These are phyloP conservation scores for Acanthamoeba royreba DNA, from an alignment of 208 protist species.

Conservation along the genomic window DNA sequence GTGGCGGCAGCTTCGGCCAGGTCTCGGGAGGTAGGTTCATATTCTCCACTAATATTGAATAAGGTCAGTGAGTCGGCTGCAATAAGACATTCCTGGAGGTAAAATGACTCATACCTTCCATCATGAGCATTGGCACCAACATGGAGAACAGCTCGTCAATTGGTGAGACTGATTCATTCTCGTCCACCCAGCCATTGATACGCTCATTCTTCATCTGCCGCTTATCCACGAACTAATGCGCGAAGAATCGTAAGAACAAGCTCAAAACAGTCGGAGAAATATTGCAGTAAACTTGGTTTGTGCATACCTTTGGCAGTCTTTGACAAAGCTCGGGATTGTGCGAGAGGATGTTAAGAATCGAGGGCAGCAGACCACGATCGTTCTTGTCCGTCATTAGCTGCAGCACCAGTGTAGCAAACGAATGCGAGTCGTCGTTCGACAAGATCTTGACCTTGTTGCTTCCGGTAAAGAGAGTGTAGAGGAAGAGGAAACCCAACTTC, in stretches of 20 bases:
- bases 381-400: conserved; percentile 45
- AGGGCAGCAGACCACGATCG: conserved; percentile 17
- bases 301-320: conserved; percentile 38
- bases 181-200: conserved; percentile 47
- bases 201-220: conserved; percentile 44
- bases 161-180: conserved; percentile 33
- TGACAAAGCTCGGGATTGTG: conserved; percentile 43
- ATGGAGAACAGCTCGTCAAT: conserved; percentile 47
- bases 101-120: conserved; percentile 3
- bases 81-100: background rate
- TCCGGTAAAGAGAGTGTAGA: conserved; percentile 78
- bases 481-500: conserved; percentile 85
- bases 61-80: background rate
- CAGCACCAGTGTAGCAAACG: conserved; percentile 36
- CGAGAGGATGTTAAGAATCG: conserved; percentile 51
- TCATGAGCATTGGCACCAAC: conserved; percentile 47
- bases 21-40: conserved; percentile 37
- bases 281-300: background rate
- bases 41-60: background rate
- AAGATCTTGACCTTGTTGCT: conserved; percentile 51
- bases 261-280: background rate
- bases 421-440: conserved; percentile 40
- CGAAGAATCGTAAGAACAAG: background rate
- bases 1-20: conserved; percentile 7
- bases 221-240: conserved; percentile 15